Conservation (phyloP, 768 basidiomycete genomes). For the Saitozyma sp. region DNA sequence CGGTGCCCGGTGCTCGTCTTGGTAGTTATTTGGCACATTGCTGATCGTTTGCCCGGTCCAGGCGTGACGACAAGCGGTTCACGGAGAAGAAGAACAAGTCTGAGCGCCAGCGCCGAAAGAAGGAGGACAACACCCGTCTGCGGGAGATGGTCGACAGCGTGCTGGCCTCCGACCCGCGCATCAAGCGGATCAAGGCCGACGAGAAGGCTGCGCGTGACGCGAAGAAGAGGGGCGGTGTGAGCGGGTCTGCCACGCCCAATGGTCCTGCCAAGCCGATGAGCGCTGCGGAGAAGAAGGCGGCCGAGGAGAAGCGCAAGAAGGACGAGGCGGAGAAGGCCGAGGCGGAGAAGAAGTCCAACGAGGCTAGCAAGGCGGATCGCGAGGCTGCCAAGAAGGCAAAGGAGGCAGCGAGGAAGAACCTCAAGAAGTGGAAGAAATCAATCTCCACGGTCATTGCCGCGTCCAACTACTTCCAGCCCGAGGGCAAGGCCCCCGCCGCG, state of each 20-base stretch:
- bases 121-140: conserved; percentile 90
- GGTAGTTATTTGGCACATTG: too few species aligned
- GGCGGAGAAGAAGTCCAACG: conserved; percentile 61
- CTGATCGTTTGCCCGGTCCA: conserved; percentile 43
- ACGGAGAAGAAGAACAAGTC: conserved; percentile 99
- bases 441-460: conserved; percentile 53
- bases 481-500: conserved; percentile 51
- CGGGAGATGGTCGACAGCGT: conserved; percentile 83
- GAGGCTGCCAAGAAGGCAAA: conserved; percentile 67
- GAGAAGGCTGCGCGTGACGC: conserved; percentile 92
- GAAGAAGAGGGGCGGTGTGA: conserved; percentile 67
- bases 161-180: conserved; percentile 80
- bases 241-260: conserved; percentile 15
- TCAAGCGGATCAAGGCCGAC: conserved; percentile 93
- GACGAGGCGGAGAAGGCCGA: conserved; percentile 67
- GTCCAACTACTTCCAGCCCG: conserved; percentile 56
- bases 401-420: conserved; percentile 60
- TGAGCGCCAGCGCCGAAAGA: conserved; percentile 92
- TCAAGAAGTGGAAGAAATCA: conserved; percentile 65
- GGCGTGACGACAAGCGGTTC: conserved; percentile 97
- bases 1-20: too few species aligned
- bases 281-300: conserved; percentile 57
- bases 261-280: conserved; percentile 46
- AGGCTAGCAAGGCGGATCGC: conserved; percentile 50
- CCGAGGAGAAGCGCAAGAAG: conserved; percentile 58